phyloP scores from a whole-genome alignment of 2,329 filamentous ascomycete genomes.

The Hypoxylon sp. region DNA sequence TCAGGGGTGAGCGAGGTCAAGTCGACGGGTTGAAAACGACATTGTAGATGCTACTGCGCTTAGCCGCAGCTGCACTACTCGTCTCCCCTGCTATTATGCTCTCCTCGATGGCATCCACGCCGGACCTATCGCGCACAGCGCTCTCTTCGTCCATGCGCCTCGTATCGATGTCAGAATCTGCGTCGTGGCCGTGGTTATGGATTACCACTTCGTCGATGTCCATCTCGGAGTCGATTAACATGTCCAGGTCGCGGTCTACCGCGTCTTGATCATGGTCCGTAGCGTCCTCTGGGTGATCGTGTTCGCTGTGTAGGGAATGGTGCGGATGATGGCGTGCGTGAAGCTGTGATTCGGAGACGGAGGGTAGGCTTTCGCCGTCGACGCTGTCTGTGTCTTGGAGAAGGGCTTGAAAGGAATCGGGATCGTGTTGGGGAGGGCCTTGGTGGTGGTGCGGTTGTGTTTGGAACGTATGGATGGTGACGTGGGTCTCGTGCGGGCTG shows the following conservation, averaged over 20 bases:
- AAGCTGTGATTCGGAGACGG: slow-evolving; percentile 5
- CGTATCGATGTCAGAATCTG: not conserved
- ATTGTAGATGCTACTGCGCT: slow-evolving; percentile 50
- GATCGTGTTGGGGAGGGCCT: slow-evolving; percentile 51
- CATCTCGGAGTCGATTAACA: slow-evolving; percentile 50
- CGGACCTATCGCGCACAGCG: not conserved
- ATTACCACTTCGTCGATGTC: slow-evolving; percentile 38
- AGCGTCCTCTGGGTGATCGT: not conserved
- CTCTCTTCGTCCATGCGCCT: not conserved
- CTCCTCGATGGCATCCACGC: not conserved
- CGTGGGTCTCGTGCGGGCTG: slow-evolving; percentile 41
- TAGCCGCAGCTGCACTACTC: slow-evolving; percentile 3
- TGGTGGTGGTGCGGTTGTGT: slow-evolving; percentile 36
- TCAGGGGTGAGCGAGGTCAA: not conserved
- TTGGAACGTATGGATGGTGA: slow-evolving; percentile 19
- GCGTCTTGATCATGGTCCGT: slow-evolving; percentile 35
- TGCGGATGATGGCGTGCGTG: slow-evolving; percentile 28
- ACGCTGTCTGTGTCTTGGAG: slow-evolving; percentile 57
- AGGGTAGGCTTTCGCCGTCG: slow-evolving; percentile 1
- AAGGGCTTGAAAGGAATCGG: slow-evolving; percentile 66
- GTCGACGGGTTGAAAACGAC: slow-evolving; percentile 42
- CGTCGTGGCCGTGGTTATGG: slow-evolving; percentile 18
- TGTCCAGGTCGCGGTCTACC: slow-evolving; percentile 51
- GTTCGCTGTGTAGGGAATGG: slow-evolving; percentile 13
- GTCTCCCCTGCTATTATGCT: slow-evolving; percentile 2